Evolutionary conservation across 805 yeast genomes (phyloP).

Genomic region (Danielia reshetovae): DNA sequence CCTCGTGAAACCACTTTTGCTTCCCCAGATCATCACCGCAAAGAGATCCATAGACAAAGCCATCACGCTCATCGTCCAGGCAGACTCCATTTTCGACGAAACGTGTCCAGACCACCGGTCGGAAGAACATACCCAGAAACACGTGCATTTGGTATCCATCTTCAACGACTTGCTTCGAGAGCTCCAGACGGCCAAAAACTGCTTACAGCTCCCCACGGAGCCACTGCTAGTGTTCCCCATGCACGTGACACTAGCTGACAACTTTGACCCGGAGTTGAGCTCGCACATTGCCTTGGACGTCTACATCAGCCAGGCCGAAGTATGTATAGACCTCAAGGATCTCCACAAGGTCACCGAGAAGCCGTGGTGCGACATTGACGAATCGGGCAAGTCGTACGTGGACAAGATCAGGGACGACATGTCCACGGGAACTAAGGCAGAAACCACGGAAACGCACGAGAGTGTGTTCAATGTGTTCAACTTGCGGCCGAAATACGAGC

Average conservation of each 20-base stretch:
- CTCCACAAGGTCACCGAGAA: conserved; percentile 45
- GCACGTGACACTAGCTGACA: conserved; percentile 34
- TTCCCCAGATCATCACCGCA: conserved; percentile 46
- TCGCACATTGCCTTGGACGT: conserved; percentile 51
- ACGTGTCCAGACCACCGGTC: neutral
- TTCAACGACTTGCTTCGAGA: conserved; percentile 24
- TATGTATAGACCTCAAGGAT: conserved; percentile 56
- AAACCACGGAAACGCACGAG: conserved; percentile 3
- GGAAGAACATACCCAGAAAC: conserved; percentile 11
- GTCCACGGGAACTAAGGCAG: conserved; percentile 22
- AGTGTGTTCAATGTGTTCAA: conserved; percentile 20
- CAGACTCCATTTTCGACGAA: conserved; percentile 16
- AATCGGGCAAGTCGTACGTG: conserved; percentile 47
- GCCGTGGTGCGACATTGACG: conserved; percentile 62
- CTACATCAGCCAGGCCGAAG: conserved; percentile 57
- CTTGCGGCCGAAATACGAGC: conserved; percentile 26
- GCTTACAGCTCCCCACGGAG: conserved; percentile 47
- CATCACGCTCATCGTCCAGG: conserved; percentile 24
- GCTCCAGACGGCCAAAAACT: conserved; percentile 22
- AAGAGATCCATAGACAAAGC: conserved; percentile 36
- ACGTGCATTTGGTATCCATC: conserved; percentile 18
- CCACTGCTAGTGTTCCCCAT: conserved; percentile 56
- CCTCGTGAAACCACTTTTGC: conserved; percentile 31
- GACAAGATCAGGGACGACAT: conserved; percentile 57
- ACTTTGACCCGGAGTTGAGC: conserved; percentile 47